phyloP scores from a whole-genome alignment of 768 basidiomycete genomes.

The Suillus luteus region DNA sequence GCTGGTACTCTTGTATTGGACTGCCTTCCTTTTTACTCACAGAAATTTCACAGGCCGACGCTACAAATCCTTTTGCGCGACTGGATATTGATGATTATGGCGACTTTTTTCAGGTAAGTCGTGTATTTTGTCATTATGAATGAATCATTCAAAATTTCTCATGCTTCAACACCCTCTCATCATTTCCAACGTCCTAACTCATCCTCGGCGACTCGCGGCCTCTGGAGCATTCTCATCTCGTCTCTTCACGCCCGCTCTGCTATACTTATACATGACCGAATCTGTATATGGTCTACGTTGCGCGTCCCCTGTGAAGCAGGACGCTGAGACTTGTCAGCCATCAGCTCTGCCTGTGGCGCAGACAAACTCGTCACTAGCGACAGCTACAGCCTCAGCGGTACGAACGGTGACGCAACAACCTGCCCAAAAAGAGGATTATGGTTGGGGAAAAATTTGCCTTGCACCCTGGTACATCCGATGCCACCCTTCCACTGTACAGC shows the following conservation, averaged over 20 bases:
- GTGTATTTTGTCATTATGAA: not conserved
- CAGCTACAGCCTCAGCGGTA: not conserved
- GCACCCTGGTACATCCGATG: not conserved
- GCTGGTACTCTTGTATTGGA: not conserved
- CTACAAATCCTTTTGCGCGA: not conserved
- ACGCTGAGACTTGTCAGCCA: not conserved
- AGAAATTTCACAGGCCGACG: not conserved
- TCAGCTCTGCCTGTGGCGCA: not conserved
- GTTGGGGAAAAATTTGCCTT: not conserved
- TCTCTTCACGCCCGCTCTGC: not conserved
- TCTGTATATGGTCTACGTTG: not conserved
- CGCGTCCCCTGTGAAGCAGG: not conserved
- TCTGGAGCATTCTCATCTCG: not conserved
- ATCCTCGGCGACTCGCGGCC: not conserved
- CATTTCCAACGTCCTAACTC: not conserved
- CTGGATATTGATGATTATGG: not conserved
- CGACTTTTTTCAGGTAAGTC: not conserved
- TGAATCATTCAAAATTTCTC: not conserved
- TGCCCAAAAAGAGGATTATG: not conserved
- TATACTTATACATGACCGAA: not conserved
- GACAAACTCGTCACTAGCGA: not conserved
- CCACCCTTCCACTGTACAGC: not conserved
- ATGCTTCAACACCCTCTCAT: not conserved
- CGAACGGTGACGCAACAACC: not conserved
- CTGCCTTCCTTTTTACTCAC: not conserved